A percentile compares a stretch with the other conserved stretches of the same genome.
These are phyloP conservation scores for Trichoderma lentiforme DNA, from an alignment of 2,329 filamentous ascomycete genomes.

Conservation along the genomic window DNA sequence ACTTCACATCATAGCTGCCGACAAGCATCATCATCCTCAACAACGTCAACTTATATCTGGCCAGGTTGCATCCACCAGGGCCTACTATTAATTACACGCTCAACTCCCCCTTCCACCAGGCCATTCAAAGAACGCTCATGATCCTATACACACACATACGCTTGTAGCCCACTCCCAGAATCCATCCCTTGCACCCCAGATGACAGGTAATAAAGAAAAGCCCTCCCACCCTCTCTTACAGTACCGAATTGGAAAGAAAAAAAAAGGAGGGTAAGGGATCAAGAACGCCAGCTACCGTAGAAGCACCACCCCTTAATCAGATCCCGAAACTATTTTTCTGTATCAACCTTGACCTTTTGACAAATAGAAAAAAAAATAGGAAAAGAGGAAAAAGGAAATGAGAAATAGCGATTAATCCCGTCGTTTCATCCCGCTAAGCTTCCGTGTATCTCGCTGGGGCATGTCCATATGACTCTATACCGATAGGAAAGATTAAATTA, in stretches of 20 bases:
- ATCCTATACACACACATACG: neutral
- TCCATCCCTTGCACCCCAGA: neutral
- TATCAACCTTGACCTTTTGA: slow-evolving; percentile 17
- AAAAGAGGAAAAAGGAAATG: neutral
- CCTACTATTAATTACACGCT: neutral
- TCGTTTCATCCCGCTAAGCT: neutral
- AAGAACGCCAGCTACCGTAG: slow-evolving; percentile 9
- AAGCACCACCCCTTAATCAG: neutral
- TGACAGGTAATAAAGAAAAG: neutral
- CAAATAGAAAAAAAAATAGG: neutral
- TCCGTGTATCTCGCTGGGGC: neutral
- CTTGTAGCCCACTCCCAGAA: neutral
- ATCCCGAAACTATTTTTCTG: slow-evolving; percentile 13
- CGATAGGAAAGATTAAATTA: slow-evolving; percentile 5
- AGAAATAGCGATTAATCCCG: neutral
- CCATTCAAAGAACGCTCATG: neutral
- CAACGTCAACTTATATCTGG: neutral
- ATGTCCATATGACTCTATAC: slow-evolving; percentile 4
- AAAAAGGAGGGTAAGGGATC: neutral
- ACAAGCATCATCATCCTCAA: neutral
- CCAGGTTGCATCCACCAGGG: neutral
- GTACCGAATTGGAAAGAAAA: neutral
- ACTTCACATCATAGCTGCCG: neutral
- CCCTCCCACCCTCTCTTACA: neutral
- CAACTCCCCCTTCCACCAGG: neutral